Evolutionary conservation across 306 rosid genomes (phyloP).

Genomic region (Prunus kanzakura): DNA sequence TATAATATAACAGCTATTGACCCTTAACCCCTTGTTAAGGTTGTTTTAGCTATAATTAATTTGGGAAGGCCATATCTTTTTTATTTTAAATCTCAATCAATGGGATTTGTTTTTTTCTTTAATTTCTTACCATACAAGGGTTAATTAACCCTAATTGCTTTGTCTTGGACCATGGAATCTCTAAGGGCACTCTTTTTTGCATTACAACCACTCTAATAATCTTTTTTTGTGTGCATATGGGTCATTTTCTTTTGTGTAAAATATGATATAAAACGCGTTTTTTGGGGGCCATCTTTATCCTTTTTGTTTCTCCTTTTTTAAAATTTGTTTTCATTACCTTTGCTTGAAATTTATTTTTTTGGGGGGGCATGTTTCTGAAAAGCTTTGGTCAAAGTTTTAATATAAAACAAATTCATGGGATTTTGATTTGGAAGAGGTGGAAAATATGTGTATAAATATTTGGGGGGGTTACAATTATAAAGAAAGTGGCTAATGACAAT

Average conservation of each 20-base stretch:
- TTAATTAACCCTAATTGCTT: constrained; percentile 19
- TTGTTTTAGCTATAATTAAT: constrained; percentile 44
- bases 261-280: constrained; percentile 17
- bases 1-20: constrained; percentile 38
- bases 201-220: not conserved
- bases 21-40: constrained; percentile 53
- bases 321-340: not conserved
- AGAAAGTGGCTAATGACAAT: constrained; percentile 19
- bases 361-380: not conserved
- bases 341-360: not conserved
- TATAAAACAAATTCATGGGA: constrained; percentile 1
- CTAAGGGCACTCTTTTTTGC: constrained; percentile 19
- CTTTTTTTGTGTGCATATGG: not conserved
- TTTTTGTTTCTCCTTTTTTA: not conserved
- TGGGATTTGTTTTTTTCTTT: constrained; percentile 36
- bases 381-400: not conserved
- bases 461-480: not conserved
- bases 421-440: constrained; percentile 7
- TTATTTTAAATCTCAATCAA: constrained; percentile 36
- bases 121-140: constrained; percentile 15
- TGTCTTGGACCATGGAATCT: constrained; percentile 36
- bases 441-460: not conserved
- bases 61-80: constrained; percentile 41
- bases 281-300: constrained; percentile 16
- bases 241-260: constrained; percentile 41